Base-by-base conservation (phyloP, 2,329 filamentous ascomycete species). In the Stachybotrys echinatus region DNA sequence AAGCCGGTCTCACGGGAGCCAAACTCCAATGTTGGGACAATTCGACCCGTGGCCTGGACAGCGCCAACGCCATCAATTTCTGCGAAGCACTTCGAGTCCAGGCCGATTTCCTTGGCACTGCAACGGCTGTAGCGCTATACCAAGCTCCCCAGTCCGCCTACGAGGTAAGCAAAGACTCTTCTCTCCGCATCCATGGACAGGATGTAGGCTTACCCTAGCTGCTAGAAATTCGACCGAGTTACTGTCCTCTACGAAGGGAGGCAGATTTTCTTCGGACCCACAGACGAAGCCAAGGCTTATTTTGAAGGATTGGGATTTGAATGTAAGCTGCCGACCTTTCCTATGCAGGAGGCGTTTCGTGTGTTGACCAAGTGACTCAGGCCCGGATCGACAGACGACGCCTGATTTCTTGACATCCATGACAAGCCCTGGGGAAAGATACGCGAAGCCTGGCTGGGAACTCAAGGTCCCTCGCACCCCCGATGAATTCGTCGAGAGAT, bases 231-330 rank as follows among this genome's bases (percentile, higher is more conserved):
- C 54, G 84, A 88, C 65, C 86, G 87, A 55, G 85, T 84, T 0
- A 71, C 84, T 2, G 73, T 89, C 0, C 70, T 88, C 2, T 85
- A 88, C 58, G 80, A 87, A 52, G 85, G 85, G 1, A 76, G 80
- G 48, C 84, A 86, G 57, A 82, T 87, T 48, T 88, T 78, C 67
- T 88, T 84, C 55, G 85, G 85, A 2, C 71, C 68, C 4, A 75
- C 74, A 0, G 67, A 71, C 3, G 70, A 78, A 3, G 85, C 84
- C 1, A 83, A 77, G 54, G 59, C 68, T 4, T 88, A 84, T 61
- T 88, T 88, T 58, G 70, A 81, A 51, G 66, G 74, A 0, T 39
- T 62, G 0, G 60, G 60, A 5, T 62, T 62, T 17, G 50, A 59
- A 20, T 62, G 60, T 57, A 52, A 39, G 58, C 1, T 0, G 10